phyloP scores from a whole-genome alignment of 1,284 basidiomycete genomes.

The Irpex sp. region DNA sequence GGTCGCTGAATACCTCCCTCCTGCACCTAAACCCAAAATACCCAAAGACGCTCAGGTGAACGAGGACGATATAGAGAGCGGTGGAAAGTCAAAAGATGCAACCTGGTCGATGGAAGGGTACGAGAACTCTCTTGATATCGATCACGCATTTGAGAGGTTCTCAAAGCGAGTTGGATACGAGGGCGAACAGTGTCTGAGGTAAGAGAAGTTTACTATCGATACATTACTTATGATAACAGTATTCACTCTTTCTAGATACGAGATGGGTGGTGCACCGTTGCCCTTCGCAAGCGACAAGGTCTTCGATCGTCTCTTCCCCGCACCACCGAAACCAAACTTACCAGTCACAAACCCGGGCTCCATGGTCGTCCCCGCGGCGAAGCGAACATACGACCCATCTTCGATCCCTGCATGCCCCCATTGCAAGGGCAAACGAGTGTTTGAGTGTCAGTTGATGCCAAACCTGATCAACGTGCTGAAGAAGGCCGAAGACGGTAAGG shows the following conservation, averaged over 20 bases:
- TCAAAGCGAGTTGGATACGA: slow-evolving; percentile 62
- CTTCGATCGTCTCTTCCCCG: slow-evolving; percentile 71
- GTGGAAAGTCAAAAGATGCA: slow-evolving; percentile 40
- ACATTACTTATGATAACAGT: not conserved
- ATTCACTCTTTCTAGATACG: slow-evolving; percentile 51
- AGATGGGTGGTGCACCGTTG: slow-evolving; percentile 68
- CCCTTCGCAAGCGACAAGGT: slow-evolving; percentile 68
- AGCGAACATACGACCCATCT: slow-evolving; percentile 46
- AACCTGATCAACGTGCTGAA: slow-evolving; percentile 74
- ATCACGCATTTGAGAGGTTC: slow-evolving; percentile 79
- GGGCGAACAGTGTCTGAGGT: slow-evolving; percentile 79
- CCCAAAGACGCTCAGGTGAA: slow-evolving; percentile 35
- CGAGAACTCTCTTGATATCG: slow-evolving; percentile 73
- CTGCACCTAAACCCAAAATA: slow-evolving; percentile 46
- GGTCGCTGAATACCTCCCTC: slow-evolving; percentile 61
- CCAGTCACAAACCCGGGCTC: slow-evolving; percentile 57
- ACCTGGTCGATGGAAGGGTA: slow-evolving; percentile 69
- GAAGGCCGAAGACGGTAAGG: slow-evolving; percentile 23
- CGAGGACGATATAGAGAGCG: slow-evolving; percentile 37
- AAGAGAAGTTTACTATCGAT: not conserved
- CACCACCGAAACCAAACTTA: slow-evolving; percentile 37
- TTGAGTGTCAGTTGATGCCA: slow-evolving; percentile 87
- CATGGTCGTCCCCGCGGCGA: slow-evolving; percentile 43
- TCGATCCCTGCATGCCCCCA: slow-evolving; percentile 53
- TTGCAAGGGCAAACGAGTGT: slow-evolving; percentile 61